phyloP scores from a whole-genome alignment of 1,284 basidiomycete genomes.

The Cryptococcus maquisensis region DNA sequence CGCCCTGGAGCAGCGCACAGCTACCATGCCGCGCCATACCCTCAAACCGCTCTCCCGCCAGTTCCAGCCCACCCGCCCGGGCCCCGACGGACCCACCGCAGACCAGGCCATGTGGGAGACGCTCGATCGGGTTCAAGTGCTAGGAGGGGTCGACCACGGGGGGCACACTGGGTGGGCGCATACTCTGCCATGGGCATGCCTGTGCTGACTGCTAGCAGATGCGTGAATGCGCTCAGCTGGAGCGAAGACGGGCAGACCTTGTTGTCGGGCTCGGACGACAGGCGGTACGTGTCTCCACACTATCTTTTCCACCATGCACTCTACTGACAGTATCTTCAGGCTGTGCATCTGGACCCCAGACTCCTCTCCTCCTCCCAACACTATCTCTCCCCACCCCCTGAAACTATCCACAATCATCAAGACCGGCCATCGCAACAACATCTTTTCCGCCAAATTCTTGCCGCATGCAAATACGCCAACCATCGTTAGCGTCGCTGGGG shows the following conservation, averaged over 20 bases:
- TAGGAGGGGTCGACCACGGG: slow-evolving; percentile 28
- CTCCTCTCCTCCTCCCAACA: slow-evolving; percentile 9
- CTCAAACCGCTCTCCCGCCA: slow-evolving; percentile 21
- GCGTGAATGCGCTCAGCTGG: slow-evolving; percentile 84
- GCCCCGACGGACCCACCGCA: background rate
- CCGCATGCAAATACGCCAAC: slow-evolving; percentile 53
- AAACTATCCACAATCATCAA: slow-evolving; percentile 59
- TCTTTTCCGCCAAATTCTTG: slow-evolving; percentile 80
- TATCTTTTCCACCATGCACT: background rate
- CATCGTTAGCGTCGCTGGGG: slow-evolving; percentile 68
- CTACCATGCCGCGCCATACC: slow-evolving; percentile 20
- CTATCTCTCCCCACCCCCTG: slow-evolving; percentile 57
- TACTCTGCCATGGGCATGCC: background rate
- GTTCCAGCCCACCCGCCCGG: slow-evolving; percentile 14
- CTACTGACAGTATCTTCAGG: slow-evolving; percentile 36
- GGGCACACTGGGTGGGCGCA: slow-evolving; percentile 36
- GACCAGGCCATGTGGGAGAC: slow-evolving; percentile 29
- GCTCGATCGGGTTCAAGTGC: slow-evolving; percentile 39
- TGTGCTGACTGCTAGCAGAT: slow-evolving; percentile 39
- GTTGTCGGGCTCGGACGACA: slow-evolving; percentile 77
- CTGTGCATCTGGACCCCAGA: slow-evolving; percentile 61
- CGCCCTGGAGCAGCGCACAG: background rate
- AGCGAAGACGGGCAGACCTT: slow-evolving; percentile 67
- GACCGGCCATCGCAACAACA: slow-evolving; percentile 79
- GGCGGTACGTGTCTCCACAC: slow-evolving; percentile 65